Percentiles rank a stretch among this genome's conserved stretches.
Evolutionary conservation across 1,284 basidiomycete genomes (phyloP).

Genomic region (Naganishia liquefaciens): DNA sequence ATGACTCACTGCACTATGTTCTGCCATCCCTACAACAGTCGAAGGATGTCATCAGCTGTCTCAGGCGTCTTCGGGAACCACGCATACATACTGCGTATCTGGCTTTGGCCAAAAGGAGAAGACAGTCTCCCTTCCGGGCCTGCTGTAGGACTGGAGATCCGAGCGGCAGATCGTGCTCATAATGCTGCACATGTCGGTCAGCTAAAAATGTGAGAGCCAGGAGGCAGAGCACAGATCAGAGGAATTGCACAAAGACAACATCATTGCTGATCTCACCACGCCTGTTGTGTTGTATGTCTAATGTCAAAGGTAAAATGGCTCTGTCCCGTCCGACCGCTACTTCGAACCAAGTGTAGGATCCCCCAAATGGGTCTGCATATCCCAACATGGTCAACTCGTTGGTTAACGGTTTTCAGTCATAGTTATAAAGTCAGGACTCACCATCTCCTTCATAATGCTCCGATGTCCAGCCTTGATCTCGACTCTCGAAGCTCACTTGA

Average conservation of each 20-base stretch:
- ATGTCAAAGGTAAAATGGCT: not conserved
- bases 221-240: not conserved
- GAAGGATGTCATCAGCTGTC: not conserved
- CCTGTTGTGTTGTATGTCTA: conserved; percentile 29
- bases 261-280: conserved; percentile 5
- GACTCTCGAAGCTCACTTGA: conserved; percentile 10
- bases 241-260: no score
- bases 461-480: conserved; percentile 33
- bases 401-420: not conserved
- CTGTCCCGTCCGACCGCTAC: conserved; percentile 17
- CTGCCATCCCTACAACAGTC: conserved; percentile 28
- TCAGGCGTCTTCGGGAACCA: not conserved
- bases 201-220: not conserved
- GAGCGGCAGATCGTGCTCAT: conserved; percentile 20
- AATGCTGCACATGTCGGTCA: conserved; percentile 6
- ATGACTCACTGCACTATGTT: conserved; percentile 30
- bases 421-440: not conserved
- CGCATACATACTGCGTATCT: conserved; percentile 6
- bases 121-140: conserved; percentile 22
- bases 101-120: conserved; percentile 29
- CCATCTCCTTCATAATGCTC: conserved; percentile 17
- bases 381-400: not conserved
- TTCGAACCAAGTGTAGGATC: conserved; percentile 34
- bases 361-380: conserved; percentile 20
- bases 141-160: conserved; percentile 20